A percentile compares a stretch with the other conserved stretches of the same genome.
Conservation (phyloP, 805 yeast species). For the Kazachstania psychrophila region DNA sequence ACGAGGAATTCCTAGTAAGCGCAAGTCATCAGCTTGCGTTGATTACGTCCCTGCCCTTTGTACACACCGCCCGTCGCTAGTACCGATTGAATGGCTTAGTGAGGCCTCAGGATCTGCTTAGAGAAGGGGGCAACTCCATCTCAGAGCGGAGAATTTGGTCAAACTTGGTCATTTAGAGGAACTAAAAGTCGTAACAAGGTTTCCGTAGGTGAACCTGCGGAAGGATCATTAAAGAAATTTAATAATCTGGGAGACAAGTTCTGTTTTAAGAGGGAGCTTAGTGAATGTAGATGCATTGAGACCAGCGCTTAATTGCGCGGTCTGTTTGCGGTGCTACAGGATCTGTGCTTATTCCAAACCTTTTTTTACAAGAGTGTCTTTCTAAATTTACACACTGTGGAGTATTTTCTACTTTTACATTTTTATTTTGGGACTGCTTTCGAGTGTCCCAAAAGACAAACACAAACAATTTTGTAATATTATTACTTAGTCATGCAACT, state of each 20-base stretch:
- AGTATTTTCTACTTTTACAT: conserved; percentile 11
- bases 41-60: conserved; percentile 41
- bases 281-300: background rate
- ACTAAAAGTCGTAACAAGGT: conserved; percentile 37
- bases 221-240: conserved; percentile 32
- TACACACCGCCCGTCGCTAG: conserved; percentile 38
- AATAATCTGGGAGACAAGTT: conserved; percentile 4
- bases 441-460: conserved; percentile 11
- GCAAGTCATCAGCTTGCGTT: conserved; percentile 39
- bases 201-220: conserved; percentile 36
- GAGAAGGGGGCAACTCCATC: conserved; percentile 32
- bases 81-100: conserved; percentile 39
- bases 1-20: conserved; percentile 41
- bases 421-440: conserved; percentile 12
- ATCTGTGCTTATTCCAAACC: conserved; percentile 5
- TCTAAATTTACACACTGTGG: conserved; percentile 15
- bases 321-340: conserved; percentile 5
- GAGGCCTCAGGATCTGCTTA: conserved; percentile 34
- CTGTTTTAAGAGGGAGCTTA: too few relatives aligned
- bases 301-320: conserved; percentile 30
- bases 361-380: background rate
- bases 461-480: conserved; percentile 16
- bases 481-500: background rate
- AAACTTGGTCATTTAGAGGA: conserved; percentile 39
- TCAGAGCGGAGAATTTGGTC: conserved; percentile 32